Evolutionary conservation across 352 stramenopile species (phyloP).

Genomic region (Globisporangium yorkense): DNA sequence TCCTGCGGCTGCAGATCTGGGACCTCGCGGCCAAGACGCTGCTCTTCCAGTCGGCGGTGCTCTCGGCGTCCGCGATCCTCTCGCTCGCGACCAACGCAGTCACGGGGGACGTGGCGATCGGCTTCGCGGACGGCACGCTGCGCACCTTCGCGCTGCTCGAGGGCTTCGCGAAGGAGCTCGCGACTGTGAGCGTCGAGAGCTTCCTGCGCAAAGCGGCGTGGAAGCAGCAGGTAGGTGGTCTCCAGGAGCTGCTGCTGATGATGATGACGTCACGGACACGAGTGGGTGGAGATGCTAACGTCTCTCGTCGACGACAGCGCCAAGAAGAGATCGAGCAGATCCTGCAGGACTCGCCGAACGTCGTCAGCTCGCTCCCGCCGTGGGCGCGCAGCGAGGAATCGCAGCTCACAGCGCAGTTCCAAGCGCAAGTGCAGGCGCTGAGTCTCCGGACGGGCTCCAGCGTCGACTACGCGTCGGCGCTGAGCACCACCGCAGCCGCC

Average conservation of each 20-base stretch:
- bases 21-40: constrained; percentile 52
- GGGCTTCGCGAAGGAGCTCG: constrained; percentile 49
- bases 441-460: constrained; percentile 3
- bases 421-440: constrained; percentile 17
- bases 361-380: constrained; percentile 60
- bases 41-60: constrained; percentile 70
- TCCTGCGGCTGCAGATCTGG: constrained; percentile 47
- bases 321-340: constrained; percentile 40
- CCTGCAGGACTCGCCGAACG: constrained; percentile 41
- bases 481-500: neutral
- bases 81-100: constrained; percentile 52
- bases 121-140: constrained; percentile 65
- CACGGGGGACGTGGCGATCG: constrained; percentile 59
- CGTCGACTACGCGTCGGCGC: constrained; percentile 15
- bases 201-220: constrained; percentile 33
- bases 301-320: constrained; percentile 3
- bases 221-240: constrained; percentile 25
- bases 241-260: neutral
- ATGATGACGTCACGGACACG: neutral
- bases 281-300: neutral
- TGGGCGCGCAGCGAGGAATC: constrained; percentile 54
- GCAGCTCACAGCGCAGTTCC: constrained; percentile 28
- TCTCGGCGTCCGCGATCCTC: constrained; percentile 72
- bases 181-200: constrained; percentile 34
- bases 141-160: constrained; percentile 52